Evolutionary conservation across 225 moss, liverwort and hornwort species (phyloP).

Genomic region (Polytrichum formosum): DNA sequence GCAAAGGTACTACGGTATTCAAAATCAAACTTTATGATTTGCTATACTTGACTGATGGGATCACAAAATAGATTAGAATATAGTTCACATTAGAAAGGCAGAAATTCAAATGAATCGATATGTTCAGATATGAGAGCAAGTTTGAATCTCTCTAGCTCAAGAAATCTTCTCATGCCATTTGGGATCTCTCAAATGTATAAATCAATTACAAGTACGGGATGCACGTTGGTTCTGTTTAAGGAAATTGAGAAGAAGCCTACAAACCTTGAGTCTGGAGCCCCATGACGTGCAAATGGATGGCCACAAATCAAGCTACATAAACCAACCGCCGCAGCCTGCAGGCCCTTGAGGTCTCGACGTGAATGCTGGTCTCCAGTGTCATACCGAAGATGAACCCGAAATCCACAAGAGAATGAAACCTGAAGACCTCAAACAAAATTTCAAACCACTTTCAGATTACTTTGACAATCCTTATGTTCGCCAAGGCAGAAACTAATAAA

Average conservation of each 20-base stretch:
- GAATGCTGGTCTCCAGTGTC: no score
- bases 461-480: no score
- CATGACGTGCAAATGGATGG: conserved; percentile 19
- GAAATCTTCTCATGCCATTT: neutral
- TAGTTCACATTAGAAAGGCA: neutral
- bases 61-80: neutral
- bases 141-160: no score
- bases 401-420: no score
- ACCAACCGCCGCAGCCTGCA: conserved; percentile 19
- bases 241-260: neutral
- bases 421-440: no score
- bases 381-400: no score
- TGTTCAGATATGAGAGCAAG: neutral
- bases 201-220: neutral
- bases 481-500: no score
- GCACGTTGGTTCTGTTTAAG: neutral
- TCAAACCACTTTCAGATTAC: no score
- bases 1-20: no score
- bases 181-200: neutral
- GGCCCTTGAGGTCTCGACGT: conserved; percentile 8
- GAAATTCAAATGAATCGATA: neutral
- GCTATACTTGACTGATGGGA: neutral
- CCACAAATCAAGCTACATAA: conserved; percentile 24
- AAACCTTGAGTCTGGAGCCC: conserved; percentile 49
- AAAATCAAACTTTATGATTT: neutral